Evolutionary conservation across 2,329 filamentous ascomycete species (phyloP), one percentile per base, ranked within the genome.

Genomic region (Talaromyces marneffei): DNA sequence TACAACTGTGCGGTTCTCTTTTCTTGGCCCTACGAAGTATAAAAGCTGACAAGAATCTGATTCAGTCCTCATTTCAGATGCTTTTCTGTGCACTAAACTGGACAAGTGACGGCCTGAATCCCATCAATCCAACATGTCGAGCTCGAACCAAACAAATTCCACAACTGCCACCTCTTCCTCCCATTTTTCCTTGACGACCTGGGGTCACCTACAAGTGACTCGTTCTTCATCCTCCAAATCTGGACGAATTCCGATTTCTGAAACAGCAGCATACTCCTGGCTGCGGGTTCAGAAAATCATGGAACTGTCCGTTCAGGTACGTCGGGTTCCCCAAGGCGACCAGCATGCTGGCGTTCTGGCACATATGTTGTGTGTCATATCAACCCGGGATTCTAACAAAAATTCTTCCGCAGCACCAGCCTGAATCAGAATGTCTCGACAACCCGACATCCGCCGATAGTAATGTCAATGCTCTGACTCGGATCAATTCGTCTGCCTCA

Each of bases 251-350:
- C 60, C 62, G 6, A 48, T 64, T 4, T 62, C 60, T 53, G 58
- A 63, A 46, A 64, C 62, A 42, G 62, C 62, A 46, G 62, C 62
- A 12, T 64, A 64, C 25, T 62, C 60, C 18, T 64, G 62, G 62
- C 42, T 64, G n/a, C 40, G 35, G 12, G 62, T 64, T 10, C 33
- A 62, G 16, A 56, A 57, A 25, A 64, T 62, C 20, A 59, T 64
- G 62, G 62, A 64, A 35, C 27, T 37, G 5, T 59, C 46, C 2
- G 46, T 29, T 23, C 60, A 62, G 39, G 60, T 50, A 55, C 10
- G 55, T 46, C 7, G 10, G 23, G 23, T 33, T 46, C 3, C 7
- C 23, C 29, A 35, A 37, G 37, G 14, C 48, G 48, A 35, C 16
- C 12, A 52, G 27, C 10, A 33, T 33, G 48, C 29, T 33, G 29